Evolutionary conservation across 768 basidiomycete genomes (phyloP).

Genomic region (Krasilnikovozyma curviuscula): DNA sequence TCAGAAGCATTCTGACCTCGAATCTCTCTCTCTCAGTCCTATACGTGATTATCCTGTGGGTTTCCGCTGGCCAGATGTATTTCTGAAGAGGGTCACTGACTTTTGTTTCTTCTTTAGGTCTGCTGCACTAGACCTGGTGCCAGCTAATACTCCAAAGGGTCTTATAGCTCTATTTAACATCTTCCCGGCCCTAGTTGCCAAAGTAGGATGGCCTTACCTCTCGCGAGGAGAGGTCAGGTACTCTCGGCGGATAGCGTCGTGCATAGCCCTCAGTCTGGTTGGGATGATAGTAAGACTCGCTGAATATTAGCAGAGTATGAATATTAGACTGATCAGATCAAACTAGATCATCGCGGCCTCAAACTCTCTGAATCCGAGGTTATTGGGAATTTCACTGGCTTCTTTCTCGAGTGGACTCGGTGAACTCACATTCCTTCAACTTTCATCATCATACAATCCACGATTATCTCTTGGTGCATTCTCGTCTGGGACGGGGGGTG

Average conservation of each 20-base stretch:
- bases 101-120: too few relatives aligned
- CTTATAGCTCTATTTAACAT: constrained; percentile 90
- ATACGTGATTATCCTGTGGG: constrained; percentile 91
- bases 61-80: too few relatives aligned
- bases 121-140: constrained; percentile 83
- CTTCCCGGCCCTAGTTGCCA: constrained; percentile 36
- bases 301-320: not conserved
- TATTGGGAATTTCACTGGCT: constrained; percentile 62
- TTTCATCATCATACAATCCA: constrained; percentile 35
- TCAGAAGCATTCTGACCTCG: not conserved
- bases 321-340: not conserved
- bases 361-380: constrained; percentile 42
- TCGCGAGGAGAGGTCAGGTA: constrained; percentile 74
- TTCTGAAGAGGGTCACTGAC: too few relatives aligned
- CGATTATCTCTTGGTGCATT: constrained; percentile 59
- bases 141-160: constrained; percentile 65
- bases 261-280: constrained; percentile 49
- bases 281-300: constrained; percentile 63
- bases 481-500: constrained; percentile 81
- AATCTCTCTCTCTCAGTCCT: constrained; percentile 38
- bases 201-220: constrained; percentile 81
- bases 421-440: constrained; percentile 81
- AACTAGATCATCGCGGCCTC: constrained; percentile 57
- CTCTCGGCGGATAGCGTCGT: constrained; percentile 48
- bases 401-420: constrained; percentile 84